Evolutionary conservation across 2,329 filamentous ascomycete species (phyloP), one percentile per base, ranked within the genome.

Genomic region (Ceratocystis lukuohia): DNA sequence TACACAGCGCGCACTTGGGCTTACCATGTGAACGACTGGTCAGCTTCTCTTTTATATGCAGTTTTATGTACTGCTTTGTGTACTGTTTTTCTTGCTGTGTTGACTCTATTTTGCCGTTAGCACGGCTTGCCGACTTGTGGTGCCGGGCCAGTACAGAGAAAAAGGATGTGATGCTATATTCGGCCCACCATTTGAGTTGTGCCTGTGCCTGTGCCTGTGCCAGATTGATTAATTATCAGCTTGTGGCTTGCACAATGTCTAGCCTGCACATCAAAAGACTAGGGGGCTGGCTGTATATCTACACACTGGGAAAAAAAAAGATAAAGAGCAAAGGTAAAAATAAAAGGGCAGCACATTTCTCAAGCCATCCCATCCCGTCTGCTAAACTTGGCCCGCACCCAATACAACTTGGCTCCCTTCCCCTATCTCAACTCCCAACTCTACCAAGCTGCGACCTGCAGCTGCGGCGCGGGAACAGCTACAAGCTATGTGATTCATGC

Each of bases 401-500:
- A 30, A 57, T n/a, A 7, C 48, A 25, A 10, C 48, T 25, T 50
- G 17, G 22, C 53, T 28, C 12, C 10, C 53, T 28, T 41, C 37
- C 37, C 37, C 37, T 41, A 41, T 41, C 37, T 15, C 37, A 41
- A 41, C 12, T 41, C 37, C 37, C 37, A 41, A 41, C 37, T 12
- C 37, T 41, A 41, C 37, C 53, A 8, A 57, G 53, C 53, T 33
- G 25, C 53, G 15, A 28, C 25, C 53, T 30, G 53, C 53, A 28
- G 53, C 22, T 57, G 25, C 53, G 53, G 53, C 30, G 28, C 48
- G 48, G 48, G 48, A 20, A 53, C 53, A 33, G 53, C 22, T 33
- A 33, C 53, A 57, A 59, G 56, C 56, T 59, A 59, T 20, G 28
- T 57, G 25, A 57, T 57, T 57, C 53, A 57, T 57, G 53, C 53